Base-by-base conservation (phyloP, 768 basidiomycete species). In the Galerina marginata region DNA sequence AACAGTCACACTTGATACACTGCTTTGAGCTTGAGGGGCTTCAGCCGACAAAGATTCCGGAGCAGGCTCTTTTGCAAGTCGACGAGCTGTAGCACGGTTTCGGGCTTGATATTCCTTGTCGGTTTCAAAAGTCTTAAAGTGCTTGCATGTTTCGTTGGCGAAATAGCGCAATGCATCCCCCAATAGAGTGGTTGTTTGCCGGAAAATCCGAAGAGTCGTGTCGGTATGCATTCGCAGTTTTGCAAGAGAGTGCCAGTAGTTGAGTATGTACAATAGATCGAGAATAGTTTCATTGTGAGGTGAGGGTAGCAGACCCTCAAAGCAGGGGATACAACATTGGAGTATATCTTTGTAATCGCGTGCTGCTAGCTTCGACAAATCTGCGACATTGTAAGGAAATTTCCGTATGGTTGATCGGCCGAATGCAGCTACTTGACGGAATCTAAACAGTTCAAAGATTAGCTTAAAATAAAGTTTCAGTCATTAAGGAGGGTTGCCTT, bases 331-430 rank as follows among this genome's bases (percentile, higher is more conserved):
- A 7, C 66, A 55, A 58, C 74, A 52, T 64, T 79, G 78, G 0
- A 80, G 59, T 0, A 80, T 58, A 48, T 81, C 79, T 36, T 81
- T 74, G 49, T 71, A 81, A 42, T 81, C 76, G 9, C 69, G 62
- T 0, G 75, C 80, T 2, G 74, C 75, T 1, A 77, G 56, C 23
- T 67, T 61, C 29, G 74, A 75, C 68, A 80, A 69, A 9, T 67
- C 69, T 1, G 75, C 72, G 0, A 69, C 73, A 64, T 81, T 76
- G 16, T 59, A 49, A 4, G 48, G 23, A 50, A 79, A 79, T 26
- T 53, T 63, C 0, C 71, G 58, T 2, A 80, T 79, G 0, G 71
- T 75, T 2, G 64, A 61, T 0, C 57, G 33, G 0, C 77, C 75
- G 64, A 81, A 80, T 0, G 73, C 61, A 0, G 75, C 61, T 0